Percentiles rank a stretch among this genome's conserved stretches.
Conservation (phyloP, 306 rosid species). For the Vigna radiata region DNA sequence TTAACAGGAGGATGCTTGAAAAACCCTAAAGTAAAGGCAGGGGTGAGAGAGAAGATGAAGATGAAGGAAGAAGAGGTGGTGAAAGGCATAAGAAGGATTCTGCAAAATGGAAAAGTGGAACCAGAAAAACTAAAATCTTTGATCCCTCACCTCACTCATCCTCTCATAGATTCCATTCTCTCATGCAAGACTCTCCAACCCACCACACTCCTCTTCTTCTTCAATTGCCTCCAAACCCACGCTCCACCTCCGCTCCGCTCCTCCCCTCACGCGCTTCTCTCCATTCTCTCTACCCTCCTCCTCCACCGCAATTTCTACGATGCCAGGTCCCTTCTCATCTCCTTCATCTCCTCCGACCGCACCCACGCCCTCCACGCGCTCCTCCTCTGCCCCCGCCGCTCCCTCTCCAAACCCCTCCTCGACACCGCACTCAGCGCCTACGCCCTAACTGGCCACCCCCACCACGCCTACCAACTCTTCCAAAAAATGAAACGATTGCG, state of each 20-base stretch:
- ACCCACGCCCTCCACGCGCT: constrained; percentile 61
- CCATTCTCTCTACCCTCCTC: constrained; percentile 72
- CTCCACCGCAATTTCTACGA: constrained; percentile 59
- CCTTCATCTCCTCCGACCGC: constrained; percentile 71
- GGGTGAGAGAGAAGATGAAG: background rate
- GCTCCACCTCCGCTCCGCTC: constrained; percentile 55
- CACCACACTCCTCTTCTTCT: constrained; percentile 59
- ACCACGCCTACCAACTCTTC: constrained; percentile 69
- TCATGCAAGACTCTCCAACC: constrained; percentile 63
- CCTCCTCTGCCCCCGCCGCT: constrained; percentile 54
- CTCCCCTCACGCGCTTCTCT: constrained; percentile 63
- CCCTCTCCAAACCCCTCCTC: constrained; percentile 52
- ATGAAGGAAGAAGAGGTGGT: constrained; percentile 23
- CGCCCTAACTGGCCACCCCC: constrained; percentile 56
- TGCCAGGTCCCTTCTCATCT: constrained; percentile 69
- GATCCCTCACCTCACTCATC: constrained; percentile 56
- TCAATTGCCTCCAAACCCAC: constrained; percentile 61
- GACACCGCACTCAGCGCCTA: constrained; percentile 82
- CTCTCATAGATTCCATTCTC: constrained; percentile 62
- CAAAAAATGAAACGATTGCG: constrained; percentile 67
- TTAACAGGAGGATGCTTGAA: background rate
- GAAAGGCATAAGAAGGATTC: constrained; percentile 34
- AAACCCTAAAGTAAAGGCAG: background rate
- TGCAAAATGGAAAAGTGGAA: background rate
- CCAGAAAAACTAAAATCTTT: constrained; percentile 42